Conservation (phyloP, 2,329 filamentous ascomycete genomes). For the Parasarocladium wereldwijsianum region DNA sequence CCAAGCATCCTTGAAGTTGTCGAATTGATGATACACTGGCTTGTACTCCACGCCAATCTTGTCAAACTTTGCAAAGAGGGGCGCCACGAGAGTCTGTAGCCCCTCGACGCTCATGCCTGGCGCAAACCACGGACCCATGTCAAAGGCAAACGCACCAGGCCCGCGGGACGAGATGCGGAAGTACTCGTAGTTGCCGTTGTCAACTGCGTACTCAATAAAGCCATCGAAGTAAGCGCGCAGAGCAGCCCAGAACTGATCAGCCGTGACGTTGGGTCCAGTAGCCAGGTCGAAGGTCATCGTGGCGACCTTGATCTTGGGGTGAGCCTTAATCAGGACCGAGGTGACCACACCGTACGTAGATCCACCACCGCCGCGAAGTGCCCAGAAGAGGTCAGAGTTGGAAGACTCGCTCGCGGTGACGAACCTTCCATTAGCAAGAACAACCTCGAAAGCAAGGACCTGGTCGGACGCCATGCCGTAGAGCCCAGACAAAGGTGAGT, state of each 20-base stretch:
- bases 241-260: constrained; percentile 16
- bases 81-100: constrained; percentile 15
- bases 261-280: constrained; percentile 8
- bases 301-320: constrained; percentile 17
- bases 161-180: constrained; percentile 12
- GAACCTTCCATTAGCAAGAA: constrained; percentile 2
- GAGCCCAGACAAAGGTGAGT: constrained; percentile 34
- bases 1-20: constrained; percentile 15
- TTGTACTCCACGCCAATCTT: constrained; percentile 14
- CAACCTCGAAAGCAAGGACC: constrained; percentile 39
- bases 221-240: constrained; percentile 12
- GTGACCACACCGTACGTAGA: constrained; percentile 29
- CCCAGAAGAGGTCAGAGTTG: constrained; percentile 47
- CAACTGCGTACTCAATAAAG: constrained; percentile 11
- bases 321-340: constrained; percentile 20
- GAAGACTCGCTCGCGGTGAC: not conserved
- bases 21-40: constrained; percentile 11
- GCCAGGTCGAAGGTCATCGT: constrained; percentile 16
- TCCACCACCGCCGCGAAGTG: constrained; percentile 39
- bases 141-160: constrained; percentile 14
- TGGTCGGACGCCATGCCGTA: constrained; percentile 50
- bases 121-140: constrained; percentile 15
- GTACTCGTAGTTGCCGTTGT: constrained; percentile 12
- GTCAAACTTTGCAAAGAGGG: constrained; percentile 16
- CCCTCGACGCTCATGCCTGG: constrained; percentile 5